A percentile compares a stretch with the other conserved stretches of the same genome.
Evolutionary conservation across 805 yeast genomes (phyloP).

Genomic region (Metschnikowia kunwiensis): DNA sequence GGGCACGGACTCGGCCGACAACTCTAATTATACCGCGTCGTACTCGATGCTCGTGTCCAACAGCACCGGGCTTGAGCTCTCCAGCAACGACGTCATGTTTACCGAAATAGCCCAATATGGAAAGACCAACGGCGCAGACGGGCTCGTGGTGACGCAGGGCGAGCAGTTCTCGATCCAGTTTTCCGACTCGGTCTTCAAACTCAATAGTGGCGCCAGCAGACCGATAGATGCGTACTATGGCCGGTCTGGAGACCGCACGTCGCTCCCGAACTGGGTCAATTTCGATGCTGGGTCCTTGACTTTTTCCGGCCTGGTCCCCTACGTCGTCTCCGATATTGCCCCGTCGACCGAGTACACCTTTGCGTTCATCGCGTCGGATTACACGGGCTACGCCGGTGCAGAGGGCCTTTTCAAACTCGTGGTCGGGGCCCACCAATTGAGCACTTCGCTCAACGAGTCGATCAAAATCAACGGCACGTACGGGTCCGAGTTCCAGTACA

Average conservation of each 20-base stretch:
- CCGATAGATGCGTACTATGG: conserved; percentile 72
- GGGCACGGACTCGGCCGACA: conserved; percentile 64
- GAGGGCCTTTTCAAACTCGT: conserved; percentile 66
- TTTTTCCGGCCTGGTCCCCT: conserved; percentile 86
- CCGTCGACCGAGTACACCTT: conserved; percentile 75
- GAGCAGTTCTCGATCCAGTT: conserved; percentile 64
- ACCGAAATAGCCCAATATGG: conserved; percentile 63
- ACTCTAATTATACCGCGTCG: conserved; percentile 39
- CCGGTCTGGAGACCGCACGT: conserved; percentile 73
- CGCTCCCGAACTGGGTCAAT: conserved; percentile 85
- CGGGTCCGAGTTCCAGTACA: conserved; percentile 49
- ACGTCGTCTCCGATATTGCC: conserved; percentile 80
- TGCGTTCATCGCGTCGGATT: conserved; percentile 75
- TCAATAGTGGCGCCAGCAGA: conserved; percentile 42
- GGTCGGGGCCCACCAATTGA: conserved; percentile 85
- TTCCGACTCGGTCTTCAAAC: conserved; percentile 54
- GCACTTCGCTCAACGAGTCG: conserved; percentile 59
- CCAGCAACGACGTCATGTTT: conserved; percentile 42
- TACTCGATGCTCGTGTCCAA: conserved; percentile 61
- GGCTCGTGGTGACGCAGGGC: conserved; percentile 72
- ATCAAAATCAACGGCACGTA: conserved; percentile 65
- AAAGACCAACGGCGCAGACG: conserved; percentile 69
- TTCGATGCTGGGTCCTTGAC: conserved; percentile 63
- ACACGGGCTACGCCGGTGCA: conserved; percentile 68
- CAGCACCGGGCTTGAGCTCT: conserved; percentile 51